Conservation (phyloP, 2,329 filamentous ascomycete species). For the Calonectria fujianensis region DNA sequence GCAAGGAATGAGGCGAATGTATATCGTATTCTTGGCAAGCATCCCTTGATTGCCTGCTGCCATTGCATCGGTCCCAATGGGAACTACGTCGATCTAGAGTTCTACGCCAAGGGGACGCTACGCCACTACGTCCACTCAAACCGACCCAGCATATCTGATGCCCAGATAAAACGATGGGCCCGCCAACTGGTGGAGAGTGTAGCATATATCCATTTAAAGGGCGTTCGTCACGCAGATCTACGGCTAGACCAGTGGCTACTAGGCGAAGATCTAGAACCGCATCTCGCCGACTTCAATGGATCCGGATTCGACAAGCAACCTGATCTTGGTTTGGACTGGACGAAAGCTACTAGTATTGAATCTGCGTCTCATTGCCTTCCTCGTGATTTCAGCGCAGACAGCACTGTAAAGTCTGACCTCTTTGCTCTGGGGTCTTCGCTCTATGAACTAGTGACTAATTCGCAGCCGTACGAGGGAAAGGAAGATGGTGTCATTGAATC, state of each 20-base stretch:
- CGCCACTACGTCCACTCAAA: not conserved
- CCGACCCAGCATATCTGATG: not conserved
- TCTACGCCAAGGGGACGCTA: not conserved
- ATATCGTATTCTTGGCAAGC: not conserved
- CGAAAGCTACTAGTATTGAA: not conserved
- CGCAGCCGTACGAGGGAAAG: not conserved
- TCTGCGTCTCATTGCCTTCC: not conserved
- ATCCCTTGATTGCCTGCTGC: not conserved
- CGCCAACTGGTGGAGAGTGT: not conserved
- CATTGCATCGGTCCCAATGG: not conserved
- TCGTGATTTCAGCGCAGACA: not conserved
- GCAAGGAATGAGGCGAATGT: not conserved
- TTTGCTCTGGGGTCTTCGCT: not conserved
- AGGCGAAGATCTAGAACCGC: not conserved
- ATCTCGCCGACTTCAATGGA: not conserved
- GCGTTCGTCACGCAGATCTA: not conserved
- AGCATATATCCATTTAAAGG: not conserved
- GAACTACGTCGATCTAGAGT: not conserved
- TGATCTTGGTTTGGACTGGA: not conserved
- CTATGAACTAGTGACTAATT: not conserved
- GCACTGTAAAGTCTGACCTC: not conserved
- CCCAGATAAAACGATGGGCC: not conserved
- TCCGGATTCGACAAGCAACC: not conserved
- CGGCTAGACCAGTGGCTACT: not conserved
- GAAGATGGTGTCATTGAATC: not conserved